These are phyloP conservation scores for Tetradesmus lagerheimii DNA, from an alignment of 139 green algal species.

Conservation along the genomic window DNA sequence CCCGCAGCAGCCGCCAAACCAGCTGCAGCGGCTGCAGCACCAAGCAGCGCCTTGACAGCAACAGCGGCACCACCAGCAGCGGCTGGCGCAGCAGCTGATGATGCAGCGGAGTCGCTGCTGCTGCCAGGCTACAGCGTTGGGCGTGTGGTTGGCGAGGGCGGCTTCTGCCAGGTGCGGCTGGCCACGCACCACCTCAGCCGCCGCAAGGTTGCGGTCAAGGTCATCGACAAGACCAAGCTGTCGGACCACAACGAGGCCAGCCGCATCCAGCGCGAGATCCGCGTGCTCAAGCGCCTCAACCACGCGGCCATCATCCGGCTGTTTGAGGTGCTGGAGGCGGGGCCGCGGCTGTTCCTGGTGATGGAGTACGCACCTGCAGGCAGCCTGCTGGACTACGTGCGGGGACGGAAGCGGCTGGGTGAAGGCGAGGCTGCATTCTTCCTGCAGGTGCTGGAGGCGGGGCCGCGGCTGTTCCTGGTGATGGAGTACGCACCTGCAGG, in stretches of 20 bases:
- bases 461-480: constrained; percentile 80
- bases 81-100: not conserved
- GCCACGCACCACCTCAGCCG: constrained; percentile 77
- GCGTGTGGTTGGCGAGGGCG: constrained; percentile 85
- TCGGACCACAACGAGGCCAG: constrained; percentile 69
- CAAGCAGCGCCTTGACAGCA: constrained; percentile 10
- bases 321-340: constrained; percentile 84
- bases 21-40: not conserved
- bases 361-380: constrained; percentile 91
- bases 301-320: constrained; percentile 77
- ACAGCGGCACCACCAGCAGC: constrained; percentile 27
- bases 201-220: constrained; percentile 86
- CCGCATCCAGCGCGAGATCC: constrained; percentile 82
- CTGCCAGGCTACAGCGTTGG: constrained; percentile 85
- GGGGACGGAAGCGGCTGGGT: constrained; percentile 77
- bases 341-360: constrained; percentile 80
- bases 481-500: constrained; percentile 91
- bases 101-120: not conserved
- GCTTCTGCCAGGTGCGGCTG: constrained; percentile 85
- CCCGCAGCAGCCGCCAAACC: not conserved
- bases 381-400: constrained; percentile 91
- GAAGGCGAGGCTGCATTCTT: constrained; percentile 79
- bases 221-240: constrained; percentile 88
- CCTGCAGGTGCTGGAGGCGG: constrained; percentile 84
- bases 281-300: constrained; percentile 84